Evolutionary conservation across 2,329 filamentous ascomycete species (phyloP).

Genomic region (Dryadomyces sulphureus): DNA sequence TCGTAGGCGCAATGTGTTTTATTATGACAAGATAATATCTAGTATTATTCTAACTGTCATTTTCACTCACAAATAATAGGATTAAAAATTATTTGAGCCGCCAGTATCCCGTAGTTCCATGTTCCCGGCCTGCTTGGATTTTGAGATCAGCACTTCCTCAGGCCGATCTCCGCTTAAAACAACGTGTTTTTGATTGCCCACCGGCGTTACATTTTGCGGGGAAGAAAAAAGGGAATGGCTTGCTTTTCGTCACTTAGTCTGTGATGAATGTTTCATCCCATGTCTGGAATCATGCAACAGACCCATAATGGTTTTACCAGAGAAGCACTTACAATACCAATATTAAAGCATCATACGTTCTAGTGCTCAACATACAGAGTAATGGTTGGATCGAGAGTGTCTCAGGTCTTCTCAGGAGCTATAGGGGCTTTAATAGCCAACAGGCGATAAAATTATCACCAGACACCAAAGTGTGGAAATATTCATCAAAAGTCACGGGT

Average conservation of each 20-base stretch:
- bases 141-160: too few species aligned
- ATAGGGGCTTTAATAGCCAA: not conserved
- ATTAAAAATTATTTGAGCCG: too few species aligned
- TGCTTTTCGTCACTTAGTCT: constrained; percentile 1
- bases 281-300: not conserved
- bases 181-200: not conserved
- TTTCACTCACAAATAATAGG: too few species aligned
- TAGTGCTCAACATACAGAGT: too few species aligned
- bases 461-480: not conserved
- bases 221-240: not conserved
- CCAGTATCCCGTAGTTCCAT: too few species aligned
- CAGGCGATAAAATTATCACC: not conserved
- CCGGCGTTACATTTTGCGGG: constrained; percentile 3
- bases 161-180: too few species aligned
- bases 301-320: not conserved
- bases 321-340: not conserved
- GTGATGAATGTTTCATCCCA: constrained; percentile 1
- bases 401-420: not conserved
- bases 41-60: too few species aligned
- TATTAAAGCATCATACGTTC: too few species aligned
- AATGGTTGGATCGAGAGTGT: too few species aligned
- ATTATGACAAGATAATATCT: too few species aligned
- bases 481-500: not conserved
- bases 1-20: too few species aligned
- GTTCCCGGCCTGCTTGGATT: too few species aligned